Base-by-base conservation (phyloP, 495 filamentous ascomycete genomes). In the Tuber magnatum region DNA sequence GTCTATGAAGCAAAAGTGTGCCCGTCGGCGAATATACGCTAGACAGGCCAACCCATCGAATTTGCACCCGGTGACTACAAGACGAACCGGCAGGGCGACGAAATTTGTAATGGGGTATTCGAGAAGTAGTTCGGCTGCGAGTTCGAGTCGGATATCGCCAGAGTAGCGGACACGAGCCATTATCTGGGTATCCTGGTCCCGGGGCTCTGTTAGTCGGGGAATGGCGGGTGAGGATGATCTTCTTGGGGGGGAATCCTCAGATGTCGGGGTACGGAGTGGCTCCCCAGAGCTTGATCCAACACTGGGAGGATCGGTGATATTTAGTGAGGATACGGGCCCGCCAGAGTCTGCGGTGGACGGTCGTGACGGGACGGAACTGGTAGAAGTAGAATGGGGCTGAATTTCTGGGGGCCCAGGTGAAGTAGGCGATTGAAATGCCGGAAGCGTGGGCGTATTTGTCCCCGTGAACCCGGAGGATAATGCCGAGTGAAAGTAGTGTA, bases 41-140 rank as follows among this genome's bases (percentile, higher is more conserved):
- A 98, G 83, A 44, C 97, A 91, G 0, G 93, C 95, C 2, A 98
- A 91, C 0, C 95, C 95, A 84, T 99, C 94, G 80, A 99, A 98
- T 22, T 92, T 93, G 68, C 98, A 83, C 0, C 96, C 95, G 1
- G 95, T 97, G 78, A 99, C 94, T 77, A 94, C 94, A 4, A 99
- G 86, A 80, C 93, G 92, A 20, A 98, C 86, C 0, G 95, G 95
- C 28, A 99, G 92, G 2, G 93, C 92, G 16, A 97, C 95, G 79
- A 99, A 99, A 84, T 91, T 94, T 18, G 93, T 93, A 91, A 97
- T 97, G 0, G 95, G 95, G 82, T 98, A 99, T 84, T 99, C 95
- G 42, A 99, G 91, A 32, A 98, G 86, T 61, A 99, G 94, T 82
- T 97, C 93, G 0, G 95, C 93, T 22, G 95, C 97, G 32, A 99